These are phyloP conservation scores for Fusarium sublunatum DNA, from an alignment of 2,329 filamentous ascomycete species.

Conservation along the genomic window DNA sequence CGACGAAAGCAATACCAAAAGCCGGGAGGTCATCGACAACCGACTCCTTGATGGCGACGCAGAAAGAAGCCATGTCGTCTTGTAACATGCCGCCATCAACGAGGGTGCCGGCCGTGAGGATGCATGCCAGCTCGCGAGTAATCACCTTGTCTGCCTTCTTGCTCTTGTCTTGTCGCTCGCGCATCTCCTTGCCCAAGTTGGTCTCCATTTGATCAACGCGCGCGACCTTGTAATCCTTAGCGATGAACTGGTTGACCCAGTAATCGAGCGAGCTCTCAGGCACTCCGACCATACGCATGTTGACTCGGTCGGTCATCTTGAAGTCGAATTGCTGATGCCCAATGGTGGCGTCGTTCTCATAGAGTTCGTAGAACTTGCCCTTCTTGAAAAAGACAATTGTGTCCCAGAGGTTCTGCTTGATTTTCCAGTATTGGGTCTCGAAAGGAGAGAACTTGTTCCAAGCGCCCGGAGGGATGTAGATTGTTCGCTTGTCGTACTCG, in stretches of 20 bases:
- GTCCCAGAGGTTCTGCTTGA: slow-evolving; percentile 98
- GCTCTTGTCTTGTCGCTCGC: slow-evolving; percentile 79
- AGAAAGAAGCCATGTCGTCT: slow-evolving; percentile 97
- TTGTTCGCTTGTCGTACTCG: slow-evolving; percentile 89
- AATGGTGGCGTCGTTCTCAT: slow-evolving; percentile 96
- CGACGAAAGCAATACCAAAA: slow-evolving; percentile 93
- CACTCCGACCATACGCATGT: slow-evolving; percentile 99
- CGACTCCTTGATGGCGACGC: slow-evolving; percentile 91
- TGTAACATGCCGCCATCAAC: slow-evolving; percentile 98
- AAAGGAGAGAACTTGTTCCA: slow-evolving; percentile 91
- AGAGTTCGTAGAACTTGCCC: slow-evolving; percentile 98
- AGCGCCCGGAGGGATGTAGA: slow-evolving; percentile 87
- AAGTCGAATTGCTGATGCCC: slow-evolving; percentile 97
- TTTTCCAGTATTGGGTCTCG: slow-evolving; percentile 99
- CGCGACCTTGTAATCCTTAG: slow-evolving; percentile 97
- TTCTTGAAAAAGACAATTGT: slow-evolving; percentile 99
- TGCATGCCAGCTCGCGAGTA: slow-evolving; percentile 86
- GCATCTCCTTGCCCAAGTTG: slow-evolving; percentile 96
- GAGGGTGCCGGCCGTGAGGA: slow-evolving; percentile 90
- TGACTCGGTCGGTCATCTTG: slow-evolving; percentile 96
- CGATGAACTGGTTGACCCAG: slow-evolving; percentile 98
- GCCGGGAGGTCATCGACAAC: slow-evolving; percentile 78
- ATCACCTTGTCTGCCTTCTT: slow-evolving; percentile 95
- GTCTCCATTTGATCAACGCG: slow-evolving; percentile 97
- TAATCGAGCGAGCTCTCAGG: slow-evolving; percentile 94